Evolutionary conservation across 805 yeast genomes (phyloP).

Genomic region (Candida multigemmis): DNA sequence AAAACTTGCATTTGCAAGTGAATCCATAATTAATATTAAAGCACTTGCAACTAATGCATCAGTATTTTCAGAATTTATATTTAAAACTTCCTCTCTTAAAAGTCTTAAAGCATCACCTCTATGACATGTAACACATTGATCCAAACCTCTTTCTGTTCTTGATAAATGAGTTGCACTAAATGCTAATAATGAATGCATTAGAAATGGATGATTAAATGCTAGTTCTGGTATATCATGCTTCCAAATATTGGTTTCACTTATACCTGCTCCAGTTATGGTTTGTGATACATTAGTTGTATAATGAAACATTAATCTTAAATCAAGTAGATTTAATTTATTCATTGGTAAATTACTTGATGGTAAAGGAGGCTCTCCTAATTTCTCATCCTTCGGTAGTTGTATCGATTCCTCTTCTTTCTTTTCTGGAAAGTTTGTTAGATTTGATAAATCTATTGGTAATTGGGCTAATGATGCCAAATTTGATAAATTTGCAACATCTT

Average conservation of each 20-base stretch:
- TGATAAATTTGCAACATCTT: constrained; percentile 28
- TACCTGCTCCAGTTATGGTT: constrained; percentile 86
- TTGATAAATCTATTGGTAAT: constrained; percentile 29
- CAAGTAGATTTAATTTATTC: constrained; percentile 56
- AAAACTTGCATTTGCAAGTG: constrained; percentile 79
- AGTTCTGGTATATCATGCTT: constrained; percentile 77
- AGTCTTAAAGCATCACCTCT: constrained; percentile 79
- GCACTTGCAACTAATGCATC: constrained; percentile 94
- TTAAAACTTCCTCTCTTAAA: constrained; percentile 76
- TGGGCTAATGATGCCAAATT: constrained; percentile 35
- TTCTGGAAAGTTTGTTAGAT: no score
- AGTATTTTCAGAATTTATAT: constrained; percentile 75
- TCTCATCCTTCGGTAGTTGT: no score
- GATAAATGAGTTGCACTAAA: constrained; percentile 89
- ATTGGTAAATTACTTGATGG: no score
- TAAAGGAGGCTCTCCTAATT: no score
- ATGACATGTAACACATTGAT: constrained; percentile 76
- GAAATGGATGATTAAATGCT: constrained; percentile 80
- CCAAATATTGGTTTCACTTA: constrained; percentile 82
- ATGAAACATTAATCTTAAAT: constrained; percentile 77
- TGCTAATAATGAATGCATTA: constrained; percentile 88
- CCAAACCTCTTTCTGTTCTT: constrained; percentile 65
- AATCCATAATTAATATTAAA: constrained; percentile 81
- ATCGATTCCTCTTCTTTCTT: no score
- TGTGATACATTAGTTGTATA: constrained; percentile 78